A percentile compares a stretch with the other conserved stretches of the same genome.
These are phyloP conservation scores for Pseudocercospora fijiensis DNA, from an alignment of 2,329 filamentous ascomycete genomes.

Conservation along the genomic window DNA sequence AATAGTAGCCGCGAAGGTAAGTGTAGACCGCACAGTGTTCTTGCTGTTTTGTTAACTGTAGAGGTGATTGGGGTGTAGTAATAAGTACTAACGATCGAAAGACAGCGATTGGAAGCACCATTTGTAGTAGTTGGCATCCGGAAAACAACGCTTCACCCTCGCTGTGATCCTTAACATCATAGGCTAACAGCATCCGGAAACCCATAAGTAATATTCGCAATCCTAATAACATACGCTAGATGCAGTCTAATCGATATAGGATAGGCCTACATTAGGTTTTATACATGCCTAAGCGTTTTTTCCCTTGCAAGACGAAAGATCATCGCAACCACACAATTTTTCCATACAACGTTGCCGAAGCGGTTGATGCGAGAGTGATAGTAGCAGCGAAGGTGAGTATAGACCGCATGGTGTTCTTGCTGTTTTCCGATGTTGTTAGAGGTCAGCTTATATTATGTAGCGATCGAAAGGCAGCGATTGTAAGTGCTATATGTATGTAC, in stretches of 20 bases:
- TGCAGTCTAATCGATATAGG: too few species aligned
- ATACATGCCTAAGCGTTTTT: too few species aligned
- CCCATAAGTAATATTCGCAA: too few species aligned
- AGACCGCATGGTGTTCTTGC: neutral
- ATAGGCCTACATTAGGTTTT: too few species aligned
- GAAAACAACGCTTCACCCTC: neutral
- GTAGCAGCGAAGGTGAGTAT: neutral
- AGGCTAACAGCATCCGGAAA: neutral
- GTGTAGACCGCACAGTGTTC: neutral
- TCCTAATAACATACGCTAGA: too few species aligned
- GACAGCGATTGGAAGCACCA: too few species aligned
- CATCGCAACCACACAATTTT: too few species aligned
- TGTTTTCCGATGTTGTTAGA: neutral
- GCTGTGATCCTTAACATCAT: neutral
- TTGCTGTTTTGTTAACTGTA: neutral
- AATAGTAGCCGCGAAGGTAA: neutral
- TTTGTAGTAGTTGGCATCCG: neutral
- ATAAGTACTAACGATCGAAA: neutral
- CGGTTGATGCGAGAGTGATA: neutral
- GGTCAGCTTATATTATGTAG: too few species aligned
- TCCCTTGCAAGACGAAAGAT: too few species aligned
- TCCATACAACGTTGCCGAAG: neutral
- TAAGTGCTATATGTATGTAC: too few species aligned
- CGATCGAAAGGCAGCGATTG: neutral
- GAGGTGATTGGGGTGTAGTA: neutral